phyloP scores from a whole-genome alignment of 2,329 filamentous ascomycete genomes.

The Venturiaceae sp. region DNA sequence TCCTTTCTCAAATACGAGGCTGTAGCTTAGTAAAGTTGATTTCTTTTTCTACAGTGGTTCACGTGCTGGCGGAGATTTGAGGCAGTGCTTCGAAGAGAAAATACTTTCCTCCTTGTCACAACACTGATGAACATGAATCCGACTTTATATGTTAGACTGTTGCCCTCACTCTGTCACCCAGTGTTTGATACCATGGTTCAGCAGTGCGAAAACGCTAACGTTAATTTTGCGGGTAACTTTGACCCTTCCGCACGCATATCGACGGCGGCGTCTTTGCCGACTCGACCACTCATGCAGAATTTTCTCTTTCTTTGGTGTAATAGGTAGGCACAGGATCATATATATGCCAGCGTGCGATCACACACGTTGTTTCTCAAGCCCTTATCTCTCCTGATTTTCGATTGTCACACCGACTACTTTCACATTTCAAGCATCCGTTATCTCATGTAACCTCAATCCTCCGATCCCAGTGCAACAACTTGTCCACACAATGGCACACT shows the following conservation, averaged over 20 bases:
- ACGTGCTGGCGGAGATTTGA: not conserved
- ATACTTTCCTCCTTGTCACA: not conserved
- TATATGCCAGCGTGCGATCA: not conserved
- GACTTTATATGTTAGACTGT: not conserved
- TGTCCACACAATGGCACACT: constrained; percentile 1
- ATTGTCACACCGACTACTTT: not conserved
- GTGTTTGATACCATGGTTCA: not conserved
- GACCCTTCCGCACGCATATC: not conserved
- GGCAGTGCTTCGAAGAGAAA: not conserved
- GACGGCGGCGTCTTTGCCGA: not conserved
- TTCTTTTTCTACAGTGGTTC: not conserved
- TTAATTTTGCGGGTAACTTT: not conserved
- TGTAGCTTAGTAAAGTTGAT: not conserved
- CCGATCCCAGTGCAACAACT: not conserved
- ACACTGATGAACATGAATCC: not conserved
- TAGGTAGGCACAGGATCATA: not conserved
- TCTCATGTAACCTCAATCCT: not conserved
- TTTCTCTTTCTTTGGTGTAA: not conserved
- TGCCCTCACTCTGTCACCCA: not conserved
- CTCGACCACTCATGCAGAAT: not conserved
- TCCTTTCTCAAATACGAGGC: not conserved
- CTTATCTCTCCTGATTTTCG: not conserved
- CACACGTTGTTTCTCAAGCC: not conserved
- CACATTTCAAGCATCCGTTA: not conserved
- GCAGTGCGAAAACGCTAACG: not conserved